Percentiles rank a stretch among this genome's conserved stretches.
Conservation (phyloP, 106 monocot genomes). For the Amphibolis antarctica region DNA sequence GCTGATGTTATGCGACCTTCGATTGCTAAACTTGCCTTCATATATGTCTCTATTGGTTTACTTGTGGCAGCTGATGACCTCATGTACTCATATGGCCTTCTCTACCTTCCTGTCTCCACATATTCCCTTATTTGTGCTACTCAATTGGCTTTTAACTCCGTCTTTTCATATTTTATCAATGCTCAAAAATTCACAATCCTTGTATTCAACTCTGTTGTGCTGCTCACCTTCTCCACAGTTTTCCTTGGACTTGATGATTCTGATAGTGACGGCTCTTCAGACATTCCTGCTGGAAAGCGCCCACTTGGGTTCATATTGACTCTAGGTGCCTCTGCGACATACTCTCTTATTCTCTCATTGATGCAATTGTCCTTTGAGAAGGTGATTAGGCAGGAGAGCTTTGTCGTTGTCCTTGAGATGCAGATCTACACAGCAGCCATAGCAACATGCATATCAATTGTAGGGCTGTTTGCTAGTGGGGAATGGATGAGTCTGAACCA, state of each 20-base stretch:
- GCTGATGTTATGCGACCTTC: background rate
- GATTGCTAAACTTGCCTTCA: background rate
- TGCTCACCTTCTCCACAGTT: slow-evolving; percentile 16
- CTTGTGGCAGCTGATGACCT: slow-evolving; percentile 17
- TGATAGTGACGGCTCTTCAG: background rate
- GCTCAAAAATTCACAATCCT: slow-evolving; percentile 15
- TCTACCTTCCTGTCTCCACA: slow-evolving; percentile 22
- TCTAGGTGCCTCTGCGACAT: slow-evolving; percentile 15
- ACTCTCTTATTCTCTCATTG: slow-evolving; percentile 18
- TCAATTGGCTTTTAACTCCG: slow-evolving; percentile 19
- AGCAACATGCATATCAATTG: slow-evolving; percentile 8
- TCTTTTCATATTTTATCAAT: slow-evolving; percentile 21
- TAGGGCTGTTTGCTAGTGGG: slow-evolving; percentile 16
- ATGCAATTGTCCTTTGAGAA: slow-evolving; percentile 25
- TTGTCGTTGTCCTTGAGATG: slow-evolving; percentile 16
- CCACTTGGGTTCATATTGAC: slow-evolving; percentile 16
- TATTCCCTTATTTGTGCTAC: slow-evolving; percentile 23
- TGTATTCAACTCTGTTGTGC: slow-evolving; percentile 19
- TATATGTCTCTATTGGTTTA: slow-evolving; percentile 18
- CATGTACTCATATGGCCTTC: slow-evolving; percentile 25
- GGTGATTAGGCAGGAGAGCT: slow-evolving; percentile 10
- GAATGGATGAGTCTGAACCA: slow-evolving; percentile 12
- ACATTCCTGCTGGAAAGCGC: background rate
- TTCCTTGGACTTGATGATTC: slow-evolving; percentile 13
- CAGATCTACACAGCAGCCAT: slow-evolving; percentile 12